Percentiles rank a stretch among this genome's conserved stretches.
These are phyloP conservation scores for Fomitopsis pinicola DNA, from an alignment of 1,284 basidiomycete species.

Conservation along the genomic window DNA sequence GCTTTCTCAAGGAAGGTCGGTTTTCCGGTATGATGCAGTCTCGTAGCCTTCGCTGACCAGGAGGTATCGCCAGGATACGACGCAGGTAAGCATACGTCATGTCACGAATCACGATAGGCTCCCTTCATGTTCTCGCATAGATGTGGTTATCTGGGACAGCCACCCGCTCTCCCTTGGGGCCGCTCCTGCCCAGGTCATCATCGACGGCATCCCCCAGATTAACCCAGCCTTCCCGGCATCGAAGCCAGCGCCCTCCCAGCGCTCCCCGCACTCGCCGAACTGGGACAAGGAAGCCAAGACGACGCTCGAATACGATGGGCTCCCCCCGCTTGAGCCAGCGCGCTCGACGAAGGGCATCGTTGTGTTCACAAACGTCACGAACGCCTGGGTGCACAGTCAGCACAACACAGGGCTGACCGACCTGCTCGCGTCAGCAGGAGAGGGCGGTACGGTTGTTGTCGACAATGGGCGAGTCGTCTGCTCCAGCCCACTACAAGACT, in stretches of 20 bases:
- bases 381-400: constrained; percentile 32
- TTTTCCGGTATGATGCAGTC: constrained; percentile 14
- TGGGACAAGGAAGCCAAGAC: constrained; percentile 52
- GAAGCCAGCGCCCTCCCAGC: constrained; percentile 47
- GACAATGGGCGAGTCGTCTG: constrained; percentile 23
- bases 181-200: constrained; percentile 71
- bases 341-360: constrained; percentile 35
- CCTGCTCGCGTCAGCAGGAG: neutral
- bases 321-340: constrained; percentile 53
- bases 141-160: constrained; percentile 68
- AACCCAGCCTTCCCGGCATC: constrained; percentile 34
- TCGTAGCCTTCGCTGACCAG: neutral
- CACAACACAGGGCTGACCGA: constrained; percentile 11
- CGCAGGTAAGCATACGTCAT: constrained; percentile 31
- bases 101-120: neutral
- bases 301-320: constrained; percentile 59
- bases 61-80: constrained; percentile 35
- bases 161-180: constrained; percentile 73
- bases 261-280: constrained; percentile 50
- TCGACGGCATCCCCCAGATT: constrained; percentile 67
- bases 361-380: constrained; percentile 56
- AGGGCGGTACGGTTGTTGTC: constrained; percentile 27
- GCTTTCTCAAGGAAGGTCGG: constrained; percentile 60
- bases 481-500: constrained; percentile 5
- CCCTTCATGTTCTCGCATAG: constrained; percentile 22